Evolutionary conservation across 2,329 filamentous ascomycete species (phyloP).

Genomic region (Sporothrix globosa): DNA sequence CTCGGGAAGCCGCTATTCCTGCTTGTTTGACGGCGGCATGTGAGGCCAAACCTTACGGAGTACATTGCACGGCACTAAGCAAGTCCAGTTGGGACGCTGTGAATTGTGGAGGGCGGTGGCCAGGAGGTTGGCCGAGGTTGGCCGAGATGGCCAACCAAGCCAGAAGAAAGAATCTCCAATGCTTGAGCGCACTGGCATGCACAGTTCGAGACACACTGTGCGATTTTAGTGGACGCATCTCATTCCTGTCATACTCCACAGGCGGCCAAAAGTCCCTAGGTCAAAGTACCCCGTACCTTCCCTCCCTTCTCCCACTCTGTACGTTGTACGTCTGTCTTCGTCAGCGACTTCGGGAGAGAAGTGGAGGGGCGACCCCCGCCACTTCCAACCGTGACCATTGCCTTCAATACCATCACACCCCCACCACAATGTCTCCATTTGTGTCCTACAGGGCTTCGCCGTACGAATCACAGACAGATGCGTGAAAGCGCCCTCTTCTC

Average conservation of each 20-base stretch:
- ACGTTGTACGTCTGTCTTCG: neutral
- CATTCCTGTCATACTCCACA: neutral
- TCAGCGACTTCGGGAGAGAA: slow-evolving; percentile 15
- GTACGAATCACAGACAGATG: neutral
- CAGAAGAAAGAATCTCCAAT: neutral
- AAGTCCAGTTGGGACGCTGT: neutral
- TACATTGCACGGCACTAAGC: slow-evolving; percentile 14
- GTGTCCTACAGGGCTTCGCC: neutral
- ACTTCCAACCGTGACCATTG: slow-evolving; percentile 6
- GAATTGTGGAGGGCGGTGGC: neutral
- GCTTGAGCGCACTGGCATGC: neutral
- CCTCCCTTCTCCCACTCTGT: no score
- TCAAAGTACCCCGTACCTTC: neutral
- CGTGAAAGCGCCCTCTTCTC: neutral
- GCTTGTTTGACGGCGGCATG: neutral
- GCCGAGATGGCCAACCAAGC: neutral
- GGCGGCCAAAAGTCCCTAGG: neutral
- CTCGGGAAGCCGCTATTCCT: slow-evolving; percentile 29
- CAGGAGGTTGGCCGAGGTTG: neutral
- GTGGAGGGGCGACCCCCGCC: neutral
- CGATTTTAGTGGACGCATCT: neutral
- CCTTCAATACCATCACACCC: neutral
- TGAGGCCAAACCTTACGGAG: slow-evolving; percentile 5
- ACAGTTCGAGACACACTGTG: slow-evolving; percentile 19
- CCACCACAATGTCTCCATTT: neutral